phyloP scores from a whole-genome alignment of 176 grass and related monocot genomes.

The Puya raimondii region DNA sequence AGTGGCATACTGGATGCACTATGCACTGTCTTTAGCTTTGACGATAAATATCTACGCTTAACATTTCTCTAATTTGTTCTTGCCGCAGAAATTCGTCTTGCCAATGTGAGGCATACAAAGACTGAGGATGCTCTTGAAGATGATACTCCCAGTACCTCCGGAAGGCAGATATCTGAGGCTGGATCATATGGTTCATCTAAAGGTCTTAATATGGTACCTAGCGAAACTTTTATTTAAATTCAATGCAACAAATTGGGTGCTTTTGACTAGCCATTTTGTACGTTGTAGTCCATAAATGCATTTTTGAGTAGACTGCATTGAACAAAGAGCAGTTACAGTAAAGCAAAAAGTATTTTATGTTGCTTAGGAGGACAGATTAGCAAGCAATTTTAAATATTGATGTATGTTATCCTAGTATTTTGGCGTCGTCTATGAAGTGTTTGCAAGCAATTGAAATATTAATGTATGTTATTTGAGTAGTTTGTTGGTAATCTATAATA shows the following conservation, averaged over 20 bases:
- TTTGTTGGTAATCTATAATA: too few relatives aligned
- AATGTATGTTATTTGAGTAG: too few relatives aligned
- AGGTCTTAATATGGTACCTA: slow-evolving; percentile 7
- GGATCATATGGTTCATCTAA: slow-evolving; percentile 31
- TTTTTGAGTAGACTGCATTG: background rate
- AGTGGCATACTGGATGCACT: background rate
- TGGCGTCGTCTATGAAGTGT: too few relatives aligned
- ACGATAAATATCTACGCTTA: background rate
- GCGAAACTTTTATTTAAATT: slow-evolving; percentile 9
- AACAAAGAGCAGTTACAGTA: background rate
- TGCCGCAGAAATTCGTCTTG: slow-evolving; percentile 73
- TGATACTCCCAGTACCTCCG: slow-evolving; percentile 85
- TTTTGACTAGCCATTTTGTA: background rate
- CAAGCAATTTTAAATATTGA: too few relatives aligned
- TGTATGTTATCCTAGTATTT: too few relatives aligned
- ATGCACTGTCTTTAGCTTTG: too few relatives aligned
- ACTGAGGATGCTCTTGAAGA: slow-evolving; percentile 53
- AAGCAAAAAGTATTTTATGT: too few relatives aligned
- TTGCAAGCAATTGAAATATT: too few relatives aligned
- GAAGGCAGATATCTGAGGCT: slow-evolving; percentile 59
- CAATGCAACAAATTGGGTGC: background rate
- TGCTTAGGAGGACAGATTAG: too few relatives aligned
- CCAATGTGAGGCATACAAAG: slow-evolving; percentile 66
- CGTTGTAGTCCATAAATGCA: background rate
- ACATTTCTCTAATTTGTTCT: slow-evolving; percentile 9